phyloP scores from a whole-genome alignment of 2,329 filamentous ascomycete genomes.

The Metarhizium robertsii region DNA sequence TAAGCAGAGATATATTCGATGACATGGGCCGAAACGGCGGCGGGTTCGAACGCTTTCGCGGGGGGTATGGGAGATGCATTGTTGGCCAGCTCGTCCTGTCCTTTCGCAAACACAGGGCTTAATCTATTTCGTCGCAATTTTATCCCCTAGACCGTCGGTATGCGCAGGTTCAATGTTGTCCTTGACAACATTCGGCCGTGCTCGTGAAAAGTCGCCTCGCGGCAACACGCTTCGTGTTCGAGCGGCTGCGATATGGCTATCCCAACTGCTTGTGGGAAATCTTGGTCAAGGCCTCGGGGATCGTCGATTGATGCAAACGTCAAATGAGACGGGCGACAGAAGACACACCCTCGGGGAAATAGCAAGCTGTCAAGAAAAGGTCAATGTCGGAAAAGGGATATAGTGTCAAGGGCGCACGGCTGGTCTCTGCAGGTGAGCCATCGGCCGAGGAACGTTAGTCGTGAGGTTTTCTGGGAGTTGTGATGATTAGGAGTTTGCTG shows the following conservation, averaged over 20 bases:
- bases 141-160: background rate
- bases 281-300: background rate
- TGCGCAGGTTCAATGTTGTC: background rate
- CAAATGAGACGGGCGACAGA: background rate
- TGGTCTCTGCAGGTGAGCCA: background rate
- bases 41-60: conserved; percentile 72
- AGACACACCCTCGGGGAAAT: background rate
- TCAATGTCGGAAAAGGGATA: background rate
- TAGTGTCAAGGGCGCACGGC: background rate
- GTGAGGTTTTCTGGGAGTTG: background rate
- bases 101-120: background rate
- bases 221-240: background rate
- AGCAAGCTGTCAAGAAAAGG: background rate
- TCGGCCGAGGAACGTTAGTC: background rate
- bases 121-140: background rate
- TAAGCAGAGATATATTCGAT: conserved; percentile 41
- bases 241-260: background rate
- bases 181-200: background rate
- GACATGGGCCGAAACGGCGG: conserved; percentile 59
- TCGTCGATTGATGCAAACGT: background rate
- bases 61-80: conserved; percentile 88
- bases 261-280: background rate
- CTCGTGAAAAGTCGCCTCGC: background rate
- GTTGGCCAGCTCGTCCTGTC: conserved; percentile 13
- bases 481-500: background rate